Evolutionary conservation across 768 basidiomycete genomes (phyloP).

Genomic region (Tubosaeta sp.): DNA sequence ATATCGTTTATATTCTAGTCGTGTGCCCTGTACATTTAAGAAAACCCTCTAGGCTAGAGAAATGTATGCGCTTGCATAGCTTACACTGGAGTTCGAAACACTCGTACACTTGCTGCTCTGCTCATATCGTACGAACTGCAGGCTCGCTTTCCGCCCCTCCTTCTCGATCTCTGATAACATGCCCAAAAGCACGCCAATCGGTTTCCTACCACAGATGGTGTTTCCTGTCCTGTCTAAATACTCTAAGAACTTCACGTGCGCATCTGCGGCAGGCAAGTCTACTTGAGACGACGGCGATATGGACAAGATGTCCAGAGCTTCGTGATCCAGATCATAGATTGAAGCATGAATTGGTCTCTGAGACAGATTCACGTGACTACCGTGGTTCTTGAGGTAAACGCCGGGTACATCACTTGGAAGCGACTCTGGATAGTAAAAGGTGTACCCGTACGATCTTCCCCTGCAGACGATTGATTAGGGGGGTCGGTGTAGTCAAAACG

Average conservation of each 20-base stretch:
- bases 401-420: slow-evolving; percentile 44
- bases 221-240: slow-evolving; percentile 79
- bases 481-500: neutral
- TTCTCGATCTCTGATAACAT: slow-evolving; percentile 60
- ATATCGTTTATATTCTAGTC: slow-evolving; percentile 1
- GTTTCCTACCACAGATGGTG: slow-evolving; percentile 96
- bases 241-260: slow-evolving; percentile 58
- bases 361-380: slow-evolving; percentile 34
- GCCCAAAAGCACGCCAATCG: slow-evolving; percentile 88
- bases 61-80: slow-evolving; percentile 90
- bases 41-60: slow-evolving; percentile 38
- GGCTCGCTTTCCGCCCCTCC: slow-evolving; percentile 28
- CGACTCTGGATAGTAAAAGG: slow-evolving; percentile 74
- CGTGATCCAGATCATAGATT: slow-evolving; percentile 79
- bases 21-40: neutral
- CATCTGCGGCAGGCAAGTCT: slow-evolving; percentile 40
- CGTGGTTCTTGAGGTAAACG: slow-evolving; percentile 46
- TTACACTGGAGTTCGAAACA: slow-evolving; percentile 83
- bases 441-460: slow-evolving; percentile 85
- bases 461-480: slow-evolving; percentile 33
- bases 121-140: slow-evolving; percentile 90
- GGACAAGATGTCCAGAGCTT: slow-evolving; percentile 74
- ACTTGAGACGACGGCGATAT: slow-evolving; percentile 45
- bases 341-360: slow-evolving; percentile 74
- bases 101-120: slow-evolving; percentile 78